Evolutionary conservation across 768 basidiomycete species (phyloP), one percentile per base, ranked within the genome.

Genomic region (Galerina sulciceps): DNA sequence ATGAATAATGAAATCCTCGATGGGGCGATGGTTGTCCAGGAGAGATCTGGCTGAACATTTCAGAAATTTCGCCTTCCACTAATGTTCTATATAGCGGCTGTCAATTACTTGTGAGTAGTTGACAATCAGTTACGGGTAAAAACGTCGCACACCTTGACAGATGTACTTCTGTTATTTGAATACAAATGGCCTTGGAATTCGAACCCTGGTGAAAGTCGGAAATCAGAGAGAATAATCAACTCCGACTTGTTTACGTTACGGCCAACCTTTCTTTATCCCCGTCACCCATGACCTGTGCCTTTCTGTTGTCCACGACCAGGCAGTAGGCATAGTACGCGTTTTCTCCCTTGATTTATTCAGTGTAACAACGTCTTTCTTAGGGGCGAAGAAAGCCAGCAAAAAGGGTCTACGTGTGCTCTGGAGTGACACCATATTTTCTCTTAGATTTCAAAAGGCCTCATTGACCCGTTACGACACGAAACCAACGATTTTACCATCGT

Each of bases 211-310:
- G 58, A 15, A 31, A 18, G 58, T 60, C 59, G 59, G 59, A 60
- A 55, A 60, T 60, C 59, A 60, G 49, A 47, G 45, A 53, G 44
- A 53, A 37, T 46, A 66, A 61, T 63, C 58, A 65, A 60, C 38
- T 54, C 58, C 53, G 67, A 59, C 59, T 64, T 66, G 62, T 65
- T 67, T 64, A 52, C 40, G 31, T 26, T 20, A 47, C 11, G 35
- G n/a, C 57, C 4, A 31, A 31, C 42, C 49, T 38, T 60, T 58
- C 61, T 61, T 65, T 59, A 61, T 62, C 60, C 66, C 64, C 55
- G 55, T 63, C 59, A 55, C 55, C 53, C 59, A 63, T 61, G 62
- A 59, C 55, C 57, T 59, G 55, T 57, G 48, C 47, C 60, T 58
- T 63, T 62, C 41, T 57, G 34, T 43, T 57, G 48, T 62, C 53